Conservation (phyloP, 495 filamentous ascomycete genomes). For the Lepraria neglecta region DNA sequence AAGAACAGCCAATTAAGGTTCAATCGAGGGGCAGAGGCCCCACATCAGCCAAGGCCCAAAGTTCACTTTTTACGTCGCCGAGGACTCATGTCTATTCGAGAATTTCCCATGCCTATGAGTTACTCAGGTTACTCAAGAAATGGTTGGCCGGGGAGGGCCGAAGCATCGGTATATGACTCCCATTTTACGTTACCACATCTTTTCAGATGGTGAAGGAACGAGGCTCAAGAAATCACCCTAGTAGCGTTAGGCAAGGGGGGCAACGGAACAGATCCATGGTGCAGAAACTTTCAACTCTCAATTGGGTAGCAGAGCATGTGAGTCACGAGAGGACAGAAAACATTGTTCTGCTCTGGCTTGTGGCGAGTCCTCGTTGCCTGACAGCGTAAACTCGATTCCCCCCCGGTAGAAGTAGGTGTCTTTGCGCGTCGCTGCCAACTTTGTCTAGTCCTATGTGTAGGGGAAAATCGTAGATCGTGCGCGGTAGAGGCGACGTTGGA, state of each 20-base stretch:
- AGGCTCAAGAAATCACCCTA: background rate
- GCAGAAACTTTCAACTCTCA: conserved; percentile 2
- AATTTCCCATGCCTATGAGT: background rate
- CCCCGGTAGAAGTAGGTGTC: background rate
- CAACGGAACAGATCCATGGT: conserved; percentile 4
- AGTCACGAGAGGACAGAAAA: background rate
- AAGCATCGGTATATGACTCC: background rate
- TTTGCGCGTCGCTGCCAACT: background rate
- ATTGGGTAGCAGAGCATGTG: conserved; percentile 18
- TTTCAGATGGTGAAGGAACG: background rate
- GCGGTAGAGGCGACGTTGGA: conserved; percentile 15
- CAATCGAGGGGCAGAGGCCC: conserved; percentile 2
- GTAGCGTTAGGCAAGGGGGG: conserved; percentile 1
- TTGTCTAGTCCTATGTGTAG: background rate
- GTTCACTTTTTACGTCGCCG: background rate
- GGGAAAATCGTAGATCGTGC: background rate
- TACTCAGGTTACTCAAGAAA: too few species aligned
- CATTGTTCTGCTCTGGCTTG: background rate
- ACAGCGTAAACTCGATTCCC: background rate
- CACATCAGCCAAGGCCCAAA: background rate
- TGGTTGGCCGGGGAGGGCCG: background rate
- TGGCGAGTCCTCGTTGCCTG: conserved; percentile 5
- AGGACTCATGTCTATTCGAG: background rate
- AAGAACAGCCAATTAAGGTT: conserved; percentile 1
- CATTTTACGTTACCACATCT: background rate